Evolutionary conservation across 2,329 filamentous ascomycete genomes (phyloP), one percentile per base, ranked within the genome.

Genomic region (Lasiodiplodia gonubiensis): DNA sequence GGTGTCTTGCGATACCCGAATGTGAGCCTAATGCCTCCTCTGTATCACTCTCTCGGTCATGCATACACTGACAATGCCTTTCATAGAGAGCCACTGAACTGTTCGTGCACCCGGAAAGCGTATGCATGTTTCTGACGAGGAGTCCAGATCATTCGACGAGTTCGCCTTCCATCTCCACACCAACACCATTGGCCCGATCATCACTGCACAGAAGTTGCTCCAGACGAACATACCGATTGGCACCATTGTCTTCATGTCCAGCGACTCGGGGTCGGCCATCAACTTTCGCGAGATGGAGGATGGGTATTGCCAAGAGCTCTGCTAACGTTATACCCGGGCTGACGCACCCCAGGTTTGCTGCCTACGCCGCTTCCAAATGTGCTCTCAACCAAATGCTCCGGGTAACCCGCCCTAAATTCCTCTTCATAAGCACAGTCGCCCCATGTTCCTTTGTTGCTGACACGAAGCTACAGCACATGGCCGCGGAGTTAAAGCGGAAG

Each of bases 151-250:
- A 7, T 87, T 85, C 72, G 76, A 82, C 37, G 79, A 83, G 52
- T 87, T 88, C 69, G 80, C 83, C 12, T 81, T 84, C 68, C 86
- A 88, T 70, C 78, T 88, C 4, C 81, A 85, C 65, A 87, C 85
- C 49, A 88, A 88, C 73, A 85, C 85, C 18, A 85, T 88, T 66
- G 66, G 86, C 0, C 86, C 86, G n/a, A 84, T 88, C 68, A 82
- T 87, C 68, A 81, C 81, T 46, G 86, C 86, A 2, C 84, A 86
- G 68, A 81, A 82, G 65, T 77, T 88, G 3, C 79, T 88, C 0
- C 76, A 82, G 64, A 79, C 80, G 10, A 76, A 77, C 39, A 81
- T 84, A 18, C 79, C 80, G 4, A 81, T 85, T 67, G 79, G 80
- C n/a, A 84, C 81, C 21, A 80, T 87, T 11, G 79, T 83, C 35